phyloP scores from a whole-genome alignment of 2,329 filamentous ascomycete genomes.

The Ascocoryne sarcoides region DNA sequence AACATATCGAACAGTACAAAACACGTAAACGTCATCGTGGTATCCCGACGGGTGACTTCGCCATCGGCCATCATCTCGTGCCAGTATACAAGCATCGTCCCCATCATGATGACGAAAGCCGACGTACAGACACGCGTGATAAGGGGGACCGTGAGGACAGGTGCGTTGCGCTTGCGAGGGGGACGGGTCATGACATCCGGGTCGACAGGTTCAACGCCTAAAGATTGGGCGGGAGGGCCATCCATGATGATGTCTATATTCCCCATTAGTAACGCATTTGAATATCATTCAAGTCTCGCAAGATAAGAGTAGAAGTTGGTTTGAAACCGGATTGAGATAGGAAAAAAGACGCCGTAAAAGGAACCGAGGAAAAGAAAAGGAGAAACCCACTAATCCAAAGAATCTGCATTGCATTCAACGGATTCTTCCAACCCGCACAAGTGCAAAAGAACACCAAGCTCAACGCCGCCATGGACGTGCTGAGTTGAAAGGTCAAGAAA shows the following conservation, averaged over 20 bases:
- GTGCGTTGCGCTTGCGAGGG: conserved; percentile 76
- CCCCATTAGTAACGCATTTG: too few species aligned
- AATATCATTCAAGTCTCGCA: too few species aligned
- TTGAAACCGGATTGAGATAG: too few species aligned
- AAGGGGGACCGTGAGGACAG: conserved; percentile 79
- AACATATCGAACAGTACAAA: conserved; percentile 99
- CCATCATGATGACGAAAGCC: conserved; percentile 81
- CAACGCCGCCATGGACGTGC: conserved; percentile 88
- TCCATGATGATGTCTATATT: conserved; percentile 94
- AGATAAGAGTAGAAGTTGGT: too few species aligned
- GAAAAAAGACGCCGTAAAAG: too few species aligned
- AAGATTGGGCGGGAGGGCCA: conserved; percentile 90
- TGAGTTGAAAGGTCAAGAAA: conserved; percentile 96
- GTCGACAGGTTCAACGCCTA: conserved; percentile 92
- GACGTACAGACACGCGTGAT: conserved; percentile 81
- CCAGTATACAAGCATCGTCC: conserved; percentile 85
- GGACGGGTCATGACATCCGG: conserved; percentile 88
- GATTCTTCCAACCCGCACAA: conserved; percentile 86
- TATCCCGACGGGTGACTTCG: conserved; percentile 82
- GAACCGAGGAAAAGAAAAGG: too few species aligned
- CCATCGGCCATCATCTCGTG: conserved; percentile 83
- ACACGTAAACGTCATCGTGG: conserved; percentile 98
- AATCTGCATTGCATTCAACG: conserved; percentile 98
- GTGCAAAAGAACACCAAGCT: conserved; percentile 89
- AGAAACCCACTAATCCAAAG: conserved; percentile 87